Conservation (phyloP, 371 early-diverging fungal species). For the Zopfochytrium polystomum region DNA sequence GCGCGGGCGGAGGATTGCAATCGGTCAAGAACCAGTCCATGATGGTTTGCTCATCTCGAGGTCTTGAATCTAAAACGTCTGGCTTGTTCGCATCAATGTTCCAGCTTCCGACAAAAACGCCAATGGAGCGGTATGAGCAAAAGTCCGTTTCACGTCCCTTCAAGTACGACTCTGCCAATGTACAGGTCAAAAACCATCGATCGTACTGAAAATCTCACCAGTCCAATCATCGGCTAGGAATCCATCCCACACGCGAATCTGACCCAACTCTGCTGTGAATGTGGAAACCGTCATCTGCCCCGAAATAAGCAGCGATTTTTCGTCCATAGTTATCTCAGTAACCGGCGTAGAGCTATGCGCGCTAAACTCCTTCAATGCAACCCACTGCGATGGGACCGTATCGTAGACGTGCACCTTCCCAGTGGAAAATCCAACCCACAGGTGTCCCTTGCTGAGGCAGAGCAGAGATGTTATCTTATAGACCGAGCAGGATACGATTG, state of each 20-base stretch:
- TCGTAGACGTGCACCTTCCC: constrained; percentile 79
- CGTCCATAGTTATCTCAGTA: constrained; percentile 55
- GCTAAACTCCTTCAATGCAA: constrained; percentile 65
- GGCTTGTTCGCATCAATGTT: constrained; percentile 78
- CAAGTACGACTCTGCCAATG: constrained; percentile 49
- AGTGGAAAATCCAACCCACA: constrained; percentile 79
- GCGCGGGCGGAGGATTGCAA: constrained; percentile 56
- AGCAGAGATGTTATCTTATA: constrained; percentile 69
- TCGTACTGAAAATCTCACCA: constrained; percentile 45
- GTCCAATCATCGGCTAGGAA: constrained; percentile 62
- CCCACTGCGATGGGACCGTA: constrained; percentile 23
- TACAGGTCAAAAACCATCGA: not conserved
- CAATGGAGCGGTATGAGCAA: constrained; percentile 57
- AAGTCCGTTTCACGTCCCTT: constrained; percentile 52
- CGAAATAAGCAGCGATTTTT: constrained; percentile 29
- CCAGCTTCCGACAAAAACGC: constrained; percentile 73
- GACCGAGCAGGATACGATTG: constrained; percentile 55
- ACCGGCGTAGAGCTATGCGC: constrained; percentile 59
- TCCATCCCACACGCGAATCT: constrained; percentile 72
- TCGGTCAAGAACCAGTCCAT: constrained; percentile 48
- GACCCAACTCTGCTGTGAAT: constrained; percentile 52
- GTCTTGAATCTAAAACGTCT: constrained; percentile 35
- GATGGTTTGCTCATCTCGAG: constrained; percentile 10
- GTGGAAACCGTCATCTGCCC: constrained; percentile 58
- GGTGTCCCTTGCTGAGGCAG: constrained; percentile 57